These are phyloP conservation scores for Mycena indigotica DNA, from an alignment of 768 basidiomycete genomes.

Conservation along the genomic window DNA sequence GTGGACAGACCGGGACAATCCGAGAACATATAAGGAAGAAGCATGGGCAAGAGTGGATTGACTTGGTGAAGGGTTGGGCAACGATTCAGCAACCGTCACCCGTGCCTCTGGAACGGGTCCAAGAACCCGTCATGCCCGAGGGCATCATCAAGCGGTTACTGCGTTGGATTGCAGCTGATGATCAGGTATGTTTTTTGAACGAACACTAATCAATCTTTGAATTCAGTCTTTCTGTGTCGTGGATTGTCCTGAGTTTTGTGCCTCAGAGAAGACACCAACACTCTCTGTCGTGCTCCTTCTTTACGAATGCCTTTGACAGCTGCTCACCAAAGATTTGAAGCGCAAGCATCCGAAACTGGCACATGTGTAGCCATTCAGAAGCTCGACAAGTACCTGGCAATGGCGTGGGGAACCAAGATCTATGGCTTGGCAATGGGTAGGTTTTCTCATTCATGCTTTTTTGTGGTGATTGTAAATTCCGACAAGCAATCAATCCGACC, in stretches of 20 bases:
- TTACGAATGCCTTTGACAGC: constrained; percentile 29
- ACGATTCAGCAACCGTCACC: no score
- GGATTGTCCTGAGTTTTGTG: constrained; percentile 12
- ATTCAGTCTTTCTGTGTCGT: neutral
- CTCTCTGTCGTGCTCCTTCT: constrained; percentile 31
- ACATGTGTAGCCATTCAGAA: constrained; percentile 17
- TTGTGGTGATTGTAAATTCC: neutral
- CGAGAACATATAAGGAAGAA: neutral
- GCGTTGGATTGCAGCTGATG: neutral
- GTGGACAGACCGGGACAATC: neutral
- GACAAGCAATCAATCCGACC: constrained; percentile 20
- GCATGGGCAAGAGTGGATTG: neutral
- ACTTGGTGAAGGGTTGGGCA: neutral
- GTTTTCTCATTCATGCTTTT: neutral
- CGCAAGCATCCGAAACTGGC: constrained; percentile 3
- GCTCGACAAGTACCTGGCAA: constrained; percentile 22
- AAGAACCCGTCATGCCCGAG: neutral
- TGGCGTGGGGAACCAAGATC: constrained; percentile 17
- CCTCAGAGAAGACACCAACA: constrained; percentile 33
- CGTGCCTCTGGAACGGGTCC: no score
- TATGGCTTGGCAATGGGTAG: constrained; percentile 25
- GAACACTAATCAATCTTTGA: no score
- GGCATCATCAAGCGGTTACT: neutral
- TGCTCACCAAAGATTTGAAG: constrained; percentile 15
- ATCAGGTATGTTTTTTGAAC: no score